Percentiles rank a stretch among this genome's conserved stretches.
Evolutionary conservation across 1,284 basidiomycete genomes (phyloP).

Genomic region (Takashimella tepidaria): DNA sequence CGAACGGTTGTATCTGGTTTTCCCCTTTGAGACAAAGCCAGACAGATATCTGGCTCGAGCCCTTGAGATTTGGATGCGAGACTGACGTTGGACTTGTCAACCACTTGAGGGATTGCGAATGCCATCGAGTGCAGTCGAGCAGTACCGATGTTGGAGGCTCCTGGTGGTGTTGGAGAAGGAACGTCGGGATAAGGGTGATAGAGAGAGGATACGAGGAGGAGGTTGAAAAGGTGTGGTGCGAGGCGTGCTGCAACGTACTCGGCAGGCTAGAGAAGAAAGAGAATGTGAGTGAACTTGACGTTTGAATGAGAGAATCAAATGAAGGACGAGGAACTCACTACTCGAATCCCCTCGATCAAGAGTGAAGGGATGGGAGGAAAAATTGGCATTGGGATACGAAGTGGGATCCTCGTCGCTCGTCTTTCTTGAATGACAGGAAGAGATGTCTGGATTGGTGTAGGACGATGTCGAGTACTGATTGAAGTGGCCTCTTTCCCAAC

Average conservation of each 20-base stretch:
- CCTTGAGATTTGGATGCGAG: conserved; percentile 11
- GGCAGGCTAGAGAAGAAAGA: conserved; percentile 18
- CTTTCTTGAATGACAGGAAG: not conserved
- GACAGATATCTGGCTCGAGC: conserved; percentile 26
- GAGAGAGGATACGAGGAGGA: conserved; percentile 10
- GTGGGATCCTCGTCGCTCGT: not conserved
- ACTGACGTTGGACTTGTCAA: conserved; percentile 7
- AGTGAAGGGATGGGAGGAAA: conserved; percentile 5
- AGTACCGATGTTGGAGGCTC: not conserved
- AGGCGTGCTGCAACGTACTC: conserved; percentile 22
- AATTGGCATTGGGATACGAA: not conserved
- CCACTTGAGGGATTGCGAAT: conserved; percentile 21
- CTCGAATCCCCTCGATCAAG: conserved; percentile 1
- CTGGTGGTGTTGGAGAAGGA: conserved; percentile 8
- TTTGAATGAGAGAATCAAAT: not conserved
- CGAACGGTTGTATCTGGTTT: conserved; percentile 4
- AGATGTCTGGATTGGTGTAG: not conserved
- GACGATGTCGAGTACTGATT: no score
- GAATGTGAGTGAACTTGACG: not conserved
- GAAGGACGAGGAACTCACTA: conserved; percentile 20
- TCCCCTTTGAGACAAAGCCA: conserved; percentile 18
- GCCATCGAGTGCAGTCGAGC: conserved; percentile 9
- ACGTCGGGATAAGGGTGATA: conserved; percentile 17
- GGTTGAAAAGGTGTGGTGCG: conserved; percentile 13
- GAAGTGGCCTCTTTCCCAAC: no score